Base-by-base conservation (phyloP, 768 basidiomycete species). In the Lentinula detonsa region DNA sequence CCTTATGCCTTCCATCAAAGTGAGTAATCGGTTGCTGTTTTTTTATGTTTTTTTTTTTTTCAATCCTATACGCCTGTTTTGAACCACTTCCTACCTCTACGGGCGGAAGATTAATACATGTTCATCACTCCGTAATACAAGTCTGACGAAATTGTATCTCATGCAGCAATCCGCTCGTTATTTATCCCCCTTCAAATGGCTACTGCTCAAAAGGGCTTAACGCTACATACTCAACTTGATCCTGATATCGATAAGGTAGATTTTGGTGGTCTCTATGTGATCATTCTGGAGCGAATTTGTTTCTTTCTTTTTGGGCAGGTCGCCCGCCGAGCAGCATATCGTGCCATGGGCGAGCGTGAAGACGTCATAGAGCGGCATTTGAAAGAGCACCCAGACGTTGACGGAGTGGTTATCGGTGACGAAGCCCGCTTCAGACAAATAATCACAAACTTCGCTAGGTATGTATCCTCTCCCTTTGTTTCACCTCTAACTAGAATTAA, bases 371-470 rank as follows among this genome's bases (percentile, higher is more conserved):
- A 66, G 23, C 64, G 65, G 23, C 67, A 65, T 10, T 37, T 80
- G 31, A 60, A 55, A 16, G 71, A 75, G 21, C 61, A 75, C 40
- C 71, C 75, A 2, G 68, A 64, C 53, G 62, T 65, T 23, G 68
- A 67, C 33, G 84, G 82, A 1, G 72, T 81, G 60, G 87, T 90
- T 43, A 80, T 87, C 10, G 87, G 88, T 18, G 86, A 90, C 64
- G 86, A 88, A 66, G 85, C 84, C 64, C 78, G 88, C 7, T 69
- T 88, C 50, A 76, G 86, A 68, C 86, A 88, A 69, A 81, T 86
- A 54, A 79, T 83, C 70, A 87, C 84, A 43, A 89, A 90, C 66
- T 78, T 90, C 42, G 85, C 86, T 8, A 85, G 84, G 86, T 70
- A 40, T n/a, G 46, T 55, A n/a, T 21, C 10, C 16, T 31, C 48